Percentiles rank a stretch among this genome's conserved stretches.
These are phyloP conservation scores for Cryphonectria carpinicola DNA, from an alignment of 2,329 filamentous ascomycete species.

Conservation along the genomic window DNA sequence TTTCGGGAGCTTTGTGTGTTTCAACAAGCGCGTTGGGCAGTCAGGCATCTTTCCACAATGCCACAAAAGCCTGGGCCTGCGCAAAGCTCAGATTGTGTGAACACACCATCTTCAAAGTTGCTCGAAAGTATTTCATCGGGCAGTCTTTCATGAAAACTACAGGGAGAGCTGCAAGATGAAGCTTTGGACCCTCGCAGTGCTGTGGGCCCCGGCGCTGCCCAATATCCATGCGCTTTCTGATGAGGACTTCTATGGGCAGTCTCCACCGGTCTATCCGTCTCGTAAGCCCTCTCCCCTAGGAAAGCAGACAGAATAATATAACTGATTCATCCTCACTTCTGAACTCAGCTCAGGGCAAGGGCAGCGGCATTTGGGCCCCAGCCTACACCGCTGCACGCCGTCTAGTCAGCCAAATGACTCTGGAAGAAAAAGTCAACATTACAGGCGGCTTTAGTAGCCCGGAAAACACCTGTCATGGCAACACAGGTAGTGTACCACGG, in stretches of 20 bases:
- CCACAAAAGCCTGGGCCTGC: neutral
- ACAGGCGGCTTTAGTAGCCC: slow-evolving; percentile 43
- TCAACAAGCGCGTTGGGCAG: neutral
- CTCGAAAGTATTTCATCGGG: neutral
- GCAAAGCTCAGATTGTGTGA: neutral
- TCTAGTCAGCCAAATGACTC: slow-evolving; percentile 64
- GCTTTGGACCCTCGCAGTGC: neutral
- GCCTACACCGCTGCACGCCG: slow-evolving; percentile 62
- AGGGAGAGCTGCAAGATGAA: slow-evolving; percentile 5
- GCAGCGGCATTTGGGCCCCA: slow-evolving; percentile 52
- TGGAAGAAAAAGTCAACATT: slow-evolving; percentile 65
- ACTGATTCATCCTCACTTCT: neutral
- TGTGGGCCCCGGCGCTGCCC: slow-evolving; percentile 2
- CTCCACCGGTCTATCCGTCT: slow-evolving; percentile 27
- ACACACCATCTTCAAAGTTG: neutral
- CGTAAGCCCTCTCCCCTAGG: slow-evolving; percentile 28
- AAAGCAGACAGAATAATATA: neutral
- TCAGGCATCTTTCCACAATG: neutral
- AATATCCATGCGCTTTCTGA: slow-evolving; percentile 13
- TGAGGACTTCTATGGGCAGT: slow-evolving; percentile 27
- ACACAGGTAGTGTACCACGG: slow-evolving; percentile 50
- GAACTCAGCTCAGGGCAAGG: slow-evolving; percentile 32
- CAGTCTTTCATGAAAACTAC: neutral
- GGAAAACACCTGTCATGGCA: slow-evolving; percentile 58
- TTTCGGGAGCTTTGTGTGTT: neutral